Evolutionary conservation across 1,284 basidiomycete genomes (phyloP).

Genomic region (Irpex sp.): DNA sequence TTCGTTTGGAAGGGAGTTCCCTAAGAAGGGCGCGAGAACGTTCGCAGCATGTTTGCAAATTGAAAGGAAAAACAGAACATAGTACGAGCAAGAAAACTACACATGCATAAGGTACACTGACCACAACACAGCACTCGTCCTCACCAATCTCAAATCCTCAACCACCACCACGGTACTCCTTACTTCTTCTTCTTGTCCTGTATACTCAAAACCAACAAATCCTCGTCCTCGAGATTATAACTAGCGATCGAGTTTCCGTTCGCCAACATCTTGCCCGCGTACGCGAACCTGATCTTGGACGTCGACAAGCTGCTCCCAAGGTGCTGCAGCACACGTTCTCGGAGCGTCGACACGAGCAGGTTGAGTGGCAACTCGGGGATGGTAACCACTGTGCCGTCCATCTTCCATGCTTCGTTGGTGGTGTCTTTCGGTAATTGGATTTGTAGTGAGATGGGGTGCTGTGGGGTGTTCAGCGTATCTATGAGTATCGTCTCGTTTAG

Average conservation of each 20-base stretch:
- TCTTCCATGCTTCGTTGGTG: slow-evolving; percentile 87
- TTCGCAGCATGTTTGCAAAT: background rate
- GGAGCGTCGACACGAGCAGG: slow-evolving; percentile 78
- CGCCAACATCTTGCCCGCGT: slow-evolving; percentile 78
- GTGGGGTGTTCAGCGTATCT: no score
- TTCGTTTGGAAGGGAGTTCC: no score
- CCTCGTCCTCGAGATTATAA: slow-evolving; percentile 89
- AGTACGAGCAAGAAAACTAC: background rate
- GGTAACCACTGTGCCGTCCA: slow-evolving; percentile 75
- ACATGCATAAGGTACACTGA: background rate
- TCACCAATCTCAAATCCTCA: background rate
- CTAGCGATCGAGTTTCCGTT: slow-evolving; percentile 81
- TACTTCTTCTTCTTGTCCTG: slow-evolving; percentile 74
- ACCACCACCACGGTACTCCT: background rate
- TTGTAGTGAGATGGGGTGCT: slow-evolving; percentile 78
- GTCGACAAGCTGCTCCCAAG: slow-evolving; percentile 76
- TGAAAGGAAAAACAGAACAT: background rate
- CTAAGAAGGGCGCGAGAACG: no score
- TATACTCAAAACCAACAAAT: slow-evolving; percentile 71
- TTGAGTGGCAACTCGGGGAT: slow-evolving; percentile 81
- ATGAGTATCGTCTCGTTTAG: no score
- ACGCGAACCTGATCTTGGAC: slow-evolving; percentile 76
- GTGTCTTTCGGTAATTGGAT: slow-evolving; percentile 80
- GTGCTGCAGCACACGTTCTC: slow-evolving; percentile 79
- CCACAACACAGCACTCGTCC: no score